Evolutionary conservation across 805 yeast genomes (phyloP).

Genomic region (Starmerella tilneyi): DNA sequence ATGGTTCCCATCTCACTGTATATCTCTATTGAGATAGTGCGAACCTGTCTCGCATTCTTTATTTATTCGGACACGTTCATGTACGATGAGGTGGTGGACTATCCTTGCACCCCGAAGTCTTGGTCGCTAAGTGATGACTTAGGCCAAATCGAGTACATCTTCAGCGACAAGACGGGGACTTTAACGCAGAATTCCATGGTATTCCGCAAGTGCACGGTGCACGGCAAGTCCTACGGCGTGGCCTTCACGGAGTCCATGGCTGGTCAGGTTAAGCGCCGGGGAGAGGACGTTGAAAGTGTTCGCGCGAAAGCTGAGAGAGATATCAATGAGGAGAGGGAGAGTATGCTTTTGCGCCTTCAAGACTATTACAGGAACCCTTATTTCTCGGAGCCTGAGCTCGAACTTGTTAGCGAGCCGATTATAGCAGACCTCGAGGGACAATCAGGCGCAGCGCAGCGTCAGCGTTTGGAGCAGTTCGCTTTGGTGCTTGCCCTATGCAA

Average conservation of each 20-base stretch:
- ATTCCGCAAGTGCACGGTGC: slow-evolving; percentile 63
- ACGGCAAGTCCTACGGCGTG: slow-evolving; percentile 56
- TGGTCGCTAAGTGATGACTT: slow-evolving; percentile 79
- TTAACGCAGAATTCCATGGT: slow-evolving; percentile 77
- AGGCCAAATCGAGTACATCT: slow-evolving; percentile 73
- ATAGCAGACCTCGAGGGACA: slow-evolving; percentile 42
- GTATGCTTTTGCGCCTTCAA: slow-evolving; percentile 41
- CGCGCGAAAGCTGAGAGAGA: slow-evolving; percentile 34
- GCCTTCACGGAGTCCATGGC: slow-evolving; percentile 73
- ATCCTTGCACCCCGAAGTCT: slow-evolving; percentile 68
- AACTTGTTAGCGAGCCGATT: slow-evolving; percentile 46
- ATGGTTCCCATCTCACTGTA: slow-evolving; percentile 73
- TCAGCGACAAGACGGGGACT: slow-evolving; percentile 78
- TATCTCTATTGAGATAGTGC: slow-evolving; percentile 68
- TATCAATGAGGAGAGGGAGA: slow-evolving; percentile 37
- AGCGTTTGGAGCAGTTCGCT: slow-evolving; percentile 49
- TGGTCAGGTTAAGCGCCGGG: slow-evolving; percentile 53
- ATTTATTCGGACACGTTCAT: slow-evolving; percentile 59
- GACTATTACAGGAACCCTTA: slow-evolving; percentile 37
- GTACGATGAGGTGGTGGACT: slow-evolving; percentile 60
- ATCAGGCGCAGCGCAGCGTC: slow-evolving; percentile 36
- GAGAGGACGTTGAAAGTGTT: slow-evolving; percentile 43
- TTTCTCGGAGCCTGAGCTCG: slow-evolving; percentile 30
- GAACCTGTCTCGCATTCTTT: slow-evolving; percentile 65
- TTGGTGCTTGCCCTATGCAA: slow-evolving; percentile 62